These are phyloP conservation scores for Epichloe uncinata DNA, from an alignment of 2,329 filamentous ascomycete genomes.

Conservation along the genomic window DNA sequence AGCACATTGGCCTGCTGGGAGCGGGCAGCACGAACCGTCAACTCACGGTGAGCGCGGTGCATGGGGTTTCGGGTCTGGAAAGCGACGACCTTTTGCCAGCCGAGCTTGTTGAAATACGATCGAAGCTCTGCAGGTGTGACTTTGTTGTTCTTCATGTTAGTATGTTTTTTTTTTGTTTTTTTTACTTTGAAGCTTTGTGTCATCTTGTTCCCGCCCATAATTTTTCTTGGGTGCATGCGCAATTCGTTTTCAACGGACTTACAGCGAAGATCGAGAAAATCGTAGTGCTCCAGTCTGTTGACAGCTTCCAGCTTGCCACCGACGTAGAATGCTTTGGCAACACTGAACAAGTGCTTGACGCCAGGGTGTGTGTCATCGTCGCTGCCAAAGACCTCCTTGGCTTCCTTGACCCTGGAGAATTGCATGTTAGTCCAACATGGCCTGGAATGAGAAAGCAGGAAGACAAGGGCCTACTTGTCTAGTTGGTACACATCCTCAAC, in stretches of 20 bases:
- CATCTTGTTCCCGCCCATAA: too few relatives aligned
- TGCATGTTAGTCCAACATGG: not conserved
- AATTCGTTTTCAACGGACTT: slow-evolving; percentile 22
- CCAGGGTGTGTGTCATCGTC: slow-evolving; percentile 84
- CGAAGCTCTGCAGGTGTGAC: slow-evolving; percentile 90
- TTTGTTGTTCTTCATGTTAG: slow-evolving; percentile 19
- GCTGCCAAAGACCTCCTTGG: slow-evolving; percentile 86
- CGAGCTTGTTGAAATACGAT: slow-evolving; percentile 97
- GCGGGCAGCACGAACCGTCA: slow-evolving; percentile 93
- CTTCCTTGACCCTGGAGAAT: slow-evolving; percentile 62
- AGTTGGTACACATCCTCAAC: slow-evolving; percentile 92
- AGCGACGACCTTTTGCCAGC: slow-evolving; percentile 93
- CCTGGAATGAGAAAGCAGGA: not conserved
- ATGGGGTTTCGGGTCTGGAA: slow-evolving; percentile 99
- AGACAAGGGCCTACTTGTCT: slow-evolving; percentile 57
- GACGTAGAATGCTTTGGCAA: slow-evolving; percentile 77
- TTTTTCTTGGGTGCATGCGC: not conserved
- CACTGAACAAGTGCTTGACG: slow-evolving; percentile 75
- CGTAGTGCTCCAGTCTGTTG: slow-evolving; percentile 93
- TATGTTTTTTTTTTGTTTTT: not conserved
- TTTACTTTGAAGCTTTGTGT: too few relatives aligned
- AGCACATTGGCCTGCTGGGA: slow-evolving; percentile 95
- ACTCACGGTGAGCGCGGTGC: slow-evolving; percentile 95
- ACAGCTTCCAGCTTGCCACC: slow-evolving; percentile 94
- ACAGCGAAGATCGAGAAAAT: slow-evolving; percentile 94